These are phyloP conservation scores for Epichloe coenophiala DNA, from an alignment of 2,329 filamentous ascomycete species.

Conservation along the genomic window DNA sequence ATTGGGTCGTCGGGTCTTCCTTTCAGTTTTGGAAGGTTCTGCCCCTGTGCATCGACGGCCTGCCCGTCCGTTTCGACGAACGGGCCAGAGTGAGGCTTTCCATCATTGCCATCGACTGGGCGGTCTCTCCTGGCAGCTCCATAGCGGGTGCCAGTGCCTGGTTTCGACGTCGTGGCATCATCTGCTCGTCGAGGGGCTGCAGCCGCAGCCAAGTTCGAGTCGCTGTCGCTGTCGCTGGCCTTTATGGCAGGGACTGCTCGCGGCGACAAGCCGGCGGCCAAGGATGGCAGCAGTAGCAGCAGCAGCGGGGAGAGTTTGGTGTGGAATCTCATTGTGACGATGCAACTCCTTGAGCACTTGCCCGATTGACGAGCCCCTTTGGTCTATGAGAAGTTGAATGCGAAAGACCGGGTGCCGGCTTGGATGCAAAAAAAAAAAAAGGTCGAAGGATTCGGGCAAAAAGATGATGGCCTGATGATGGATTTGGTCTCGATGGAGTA, in stretches of 20 bases:
- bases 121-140: slow-evolving; percentile 52
- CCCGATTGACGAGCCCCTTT: background rate
- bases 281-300: slow-evolving; percentile 44
- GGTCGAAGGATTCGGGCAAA: background rate
- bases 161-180: slow-evolving; percentile 13
- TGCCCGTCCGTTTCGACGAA: slow-evolving; percentile 45
- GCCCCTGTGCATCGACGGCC: slow-evolving; percentile 20
- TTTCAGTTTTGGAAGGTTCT: slow-evolving; percentile 30
- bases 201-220: slow-evolving; percentile 10
- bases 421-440: background rate
- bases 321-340: slow-evolving; percentile 44
- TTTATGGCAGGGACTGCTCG: slow-evolving; percentile 12
- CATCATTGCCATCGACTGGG: slow-evolving; percentile 84
- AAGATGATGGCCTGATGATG: background rate
- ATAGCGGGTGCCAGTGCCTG: slow-evolving; percentile 19
- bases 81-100: slow-evolving; percentile 83
- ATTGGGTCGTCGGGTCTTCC: slow-evolving; percentile 38
- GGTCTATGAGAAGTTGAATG: background rate
- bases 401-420: background rate
- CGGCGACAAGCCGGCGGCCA: slow-evolving; percentile 32
- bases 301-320: slow-evolving; percentile 40
- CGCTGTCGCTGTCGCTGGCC: slow-evolving; percentile 9
- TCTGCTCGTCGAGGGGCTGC: slow-evolving; percentile 12
- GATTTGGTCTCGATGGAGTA: background rate
- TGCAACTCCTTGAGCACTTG: background rate